phyloP scores from a whole-genome alignment of 306 rosid species.

The Acacia melanoxylon region DNA sequence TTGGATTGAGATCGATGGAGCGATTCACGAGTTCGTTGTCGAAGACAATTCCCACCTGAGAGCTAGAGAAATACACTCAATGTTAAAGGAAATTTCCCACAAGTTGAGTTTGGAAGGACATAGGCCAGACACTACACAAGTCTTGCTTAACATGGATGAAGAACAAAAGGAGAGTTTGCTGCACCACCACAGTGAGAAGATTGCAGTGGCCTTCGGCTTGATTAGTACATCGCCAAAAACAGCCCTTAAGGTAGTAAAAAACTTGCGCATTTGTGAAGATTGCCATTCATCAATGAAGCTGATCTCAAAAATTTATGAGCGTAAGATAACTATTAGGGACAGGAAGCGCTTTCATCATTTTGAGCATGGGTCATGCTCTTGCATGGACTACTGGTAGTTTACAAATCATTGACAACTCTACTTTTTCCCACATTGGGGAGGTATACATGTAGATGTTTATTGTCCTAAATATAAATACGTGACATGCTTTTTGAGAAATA shows the following conservation, averaged over 20 bases:
- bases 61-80: constrained; percentile 65
- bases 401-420: background rate
- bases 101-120: constrained; percentile 56
- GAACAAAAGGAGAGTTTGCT: constrained; percentile 53
- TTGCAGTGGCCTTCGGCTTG: constrained; percentile 82
- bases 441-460: background rate
- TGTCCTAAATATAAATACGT: background rate
- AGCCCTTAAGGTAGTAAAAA: constrained; percentile 59
- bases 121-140: constrained; percentile 55
- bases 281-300: constrained; percentile 74
- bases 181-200: constrained; percentile 79
- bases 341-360: constrained; percentile 87
- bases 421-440: background rate
- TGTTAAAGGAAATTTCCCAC: constrained; percentile 60
- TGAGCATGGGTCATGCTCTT: constrained; percentile 71
- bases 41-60: constrained; percentile 68
- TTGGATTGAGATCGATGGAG: constrained; percentile 73
- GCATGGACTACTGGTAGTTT: constrained; percentile 81
- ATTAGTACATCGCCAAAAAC: constrained; percentile 56
- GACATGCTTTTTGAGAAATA: background rate
- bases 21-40: constrained; percentile 72
- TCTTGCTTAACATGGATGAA: constrained; percentile 67
- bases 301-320: constrained; percentile 59
- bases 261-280: constrained; percentile 73
- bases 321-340: constrained; percentile 61